Percentiles rank a stretch among this genome's conserved stretches.
Conservation (phyloP, 1,284 basidiomycete genomes). For the Rhizoctonia solani region DNA sequence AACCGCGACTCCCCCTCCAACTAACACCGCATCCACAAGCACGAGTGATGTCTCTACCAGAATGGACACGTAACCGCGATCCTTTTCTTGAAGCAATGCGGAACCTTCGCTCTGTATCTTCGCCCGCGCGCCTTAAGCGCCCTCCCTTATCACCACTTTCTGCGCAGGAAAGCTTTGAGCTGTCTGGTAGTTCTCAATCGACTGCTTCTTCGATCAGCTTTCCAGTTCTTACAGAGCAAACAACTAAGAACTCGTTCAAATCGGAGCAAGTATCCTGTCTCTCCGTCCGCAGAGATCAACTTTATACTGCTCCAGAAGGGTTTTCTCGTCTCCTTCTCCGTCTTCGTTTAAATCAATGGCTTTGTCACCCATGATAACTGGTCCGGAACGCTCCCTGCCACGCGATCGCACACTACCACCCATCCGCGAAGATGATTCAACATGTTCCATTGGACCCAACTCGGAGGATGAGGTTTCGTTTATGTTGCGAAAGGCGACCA, state of each 20-base stretch:
- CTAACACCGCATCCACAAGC: slow-evolving; percentile 28
- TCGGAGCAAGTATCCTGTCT: background rate
- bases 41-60: slow-evolving; percentile 16
- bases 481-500: slow-evolving; percentile 6
- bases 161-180: background rate
- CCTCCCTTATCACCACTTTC: slow-evolving; percentile 26
- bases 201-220: background rate
- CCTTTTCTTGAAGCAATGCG: slow-evolving; percentile 31
- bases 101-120: slow-evolving; percentile 29
- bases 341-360: slow-evolving; percentile 8
- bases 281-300: background rate
- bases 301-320: slow-evolving; percentile 5
- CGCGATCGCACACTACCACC: background rate
- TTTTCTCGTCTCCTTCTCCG: slow-evolving; percentile 17
- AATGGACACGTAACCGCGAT: slow-evolving; percentile 24
- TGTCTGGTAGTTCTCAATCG: slow-evolving; percentile 5
- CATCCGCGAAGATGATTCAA: background rate
- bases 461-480: slow-evolving; percentile 22
- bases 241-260: background rate
- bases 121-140: slow-evolving; percentile 13
- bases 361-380: slow-evolving; percentile 16
- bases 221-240: background rate
- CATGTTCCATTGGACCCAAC: background rate
- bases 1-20: slow-evolving; percentile 14
- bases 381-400: slow-evolving; percentile 5